Evolutionary conservation across 352 stramenopile species (phyloP), one percentile per base, ranked within the genome.

Genomic region (Globisporangium lucens): DNA sequence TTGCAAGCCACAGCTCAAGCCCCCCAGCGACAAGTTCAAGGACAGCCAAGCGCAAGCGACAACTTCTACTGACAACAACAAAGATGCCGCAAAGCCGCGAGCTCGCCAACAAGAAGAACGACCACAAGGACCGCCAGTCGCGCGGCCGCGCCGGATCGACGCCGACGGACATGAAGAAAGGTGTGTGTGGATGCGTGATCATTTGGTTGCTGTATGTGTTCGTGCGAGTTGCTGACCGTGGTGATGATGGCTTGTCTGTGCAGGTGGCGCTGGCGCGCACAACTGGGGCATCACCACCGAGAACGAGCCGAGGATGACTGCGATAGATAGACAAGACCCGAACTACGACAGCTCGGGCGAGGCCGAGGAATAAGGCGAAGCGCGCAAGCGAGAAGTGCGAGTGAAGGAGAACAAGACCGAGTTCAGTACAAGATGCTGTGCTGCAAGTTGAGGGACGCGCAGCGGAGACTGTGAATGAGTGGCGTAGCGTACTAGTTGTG

Each of bases 51-150:
- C 30, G 24, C 30, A 33, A 33, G 3, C 49, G 13, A 53, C 22
- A 30, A 38, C 38, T 46, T 49, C 2, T 17, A 17, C 30, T 33
- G 30, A 33, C 6, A 78, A 66, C 74, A 77, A 61, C 76, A 70
- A 70, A 71, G 46, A 94, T 95, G 87, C 82, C 87, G 46, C 75
- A 88, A 64, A 93, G 85, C 73, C 87, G 85, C 52, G 83, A 93
- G 66, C 76, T 93, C 57, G 60, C 76, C 46, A 94, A 89, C 77
- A 94, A 94, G 77, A 94, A 92, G 78, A 93, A 91, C 72, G 82
- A 89, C 67, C 72, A 87, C 68, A 94, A 94, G 81, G 84, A 95
- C 70, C 87, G 83, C 35, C 85, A 93, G 35, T 92, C 85, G 56
- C 80, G 85, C n/a, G 87, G 85, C 2, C 80, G 71, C 15, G 64